phyloP scores from a whole-genome alignment of 192 early-diverging fungal genomes.

The Powellomyces hirtus region DNA sequence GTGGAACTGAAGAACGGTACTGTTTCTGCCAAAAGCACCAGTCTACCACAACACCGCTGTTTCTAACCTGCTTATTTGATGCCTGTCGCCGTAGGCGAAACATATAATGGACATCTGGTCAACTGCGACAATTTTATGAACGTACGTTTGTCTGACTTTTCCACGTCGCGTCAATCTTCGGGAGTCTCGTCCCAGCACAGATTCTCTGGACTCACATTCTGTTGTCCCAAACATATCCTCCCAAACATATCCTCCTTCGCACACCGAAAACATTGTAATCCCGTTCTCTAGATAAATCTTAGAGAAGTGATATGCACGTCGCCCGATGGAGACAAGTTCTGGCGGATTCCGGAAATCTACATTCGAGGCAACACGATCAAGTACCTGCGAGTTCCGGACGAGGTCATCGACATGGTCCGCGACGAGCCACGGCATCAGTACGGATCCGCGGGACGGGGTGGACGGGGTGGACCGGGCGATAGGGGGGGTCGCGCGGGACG shows the following conservation, averaged over 20 bases:
- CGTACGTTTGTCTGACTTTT: too few relatives aligned
- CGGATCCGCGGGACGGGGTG: conserved; percentile 14
- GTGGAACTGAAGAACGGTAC: conserved; percentile 93
- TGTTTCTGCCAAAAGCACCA: too few relatives aligned
- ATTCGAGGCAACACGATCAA: conserved; percentile 86
- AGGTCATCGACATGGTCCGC: conserved; percentile 86
- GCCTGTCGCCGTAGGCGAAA: conserved; percentile 64
- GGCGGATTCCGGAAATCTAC: conserved; percentile 88
- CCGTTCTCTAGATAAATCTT: conserved; percentile 60
- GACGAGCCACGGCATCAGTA: conserved; percentile 34
- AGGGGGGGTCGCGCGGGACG: conserved; percentile 18
- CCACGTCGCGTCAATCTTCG: too few relatives aligned
- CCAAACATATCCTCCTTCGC: too few relatives aligned
- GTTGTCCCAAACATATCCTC: too few relatives aligned
- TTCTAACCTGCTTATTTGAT: too few relatives aligned
- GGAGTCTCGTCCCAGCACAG: too few relatives aligned
- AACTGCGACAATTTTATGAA: conserved; percentile 99
- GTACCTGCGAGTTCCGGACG: conserved; percentile 77
- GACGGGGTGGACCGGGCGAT: conserved; percentile 20
- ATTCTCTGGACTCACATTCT: too few relatives aligned
- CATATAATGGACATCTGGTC: conserved; percentile 96
- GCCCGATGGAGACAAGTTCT: conserved; percentile 90
- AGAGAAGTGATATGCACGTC: conserved; percentile 93
- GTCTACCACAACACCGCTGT: too few relatives aligned
- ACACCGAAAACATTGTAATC: too few relatives aligned